These are phyloP conservation scores for Cryphonectria naterciae DNA, from an alignment of 2,329 filamentous ascomycete species.

Conservation along the genomic window DNA sequence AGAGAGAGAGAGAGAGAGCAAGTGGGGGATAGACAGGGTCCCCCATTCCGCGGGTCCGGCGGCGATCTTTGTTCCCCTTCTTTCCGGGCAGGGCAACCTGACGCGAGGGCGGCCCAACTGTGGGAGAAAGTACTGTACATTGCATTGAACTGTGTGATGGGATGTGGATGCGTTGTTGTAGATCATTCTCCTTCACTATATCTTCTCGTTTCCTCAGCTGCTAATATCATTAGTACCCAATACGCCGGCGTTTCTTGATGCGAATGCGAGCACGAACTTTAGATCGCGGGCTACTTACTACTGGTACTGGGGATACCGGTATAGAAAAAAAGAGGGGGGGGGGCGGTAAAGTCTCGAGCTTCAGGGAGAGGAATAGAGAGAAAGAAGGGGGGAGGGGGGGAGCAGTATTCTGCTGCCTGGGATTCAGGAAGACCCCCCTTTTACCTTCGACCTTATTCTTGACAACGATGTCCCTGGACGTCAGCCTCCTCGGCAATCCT, in stretches of 20 bases:
- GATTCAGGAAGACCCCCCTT: neutral
- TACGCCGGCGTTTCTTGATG: slow-evolving; percentile 18
- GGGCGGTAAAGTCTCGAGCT: neutral
- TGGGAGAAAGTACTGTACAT: neutral
- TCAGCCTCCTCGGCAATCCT: slow-evolving; percentile 21
- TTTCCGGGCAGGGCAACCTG: neutral
- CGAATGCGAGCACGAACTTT: slow-evolving; percentile 20
- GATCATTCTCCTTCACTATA: neutral
- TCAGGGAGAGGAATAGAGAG: neutral
- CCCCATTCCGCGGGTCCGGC: neutral
- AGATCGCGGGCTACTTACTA: neutral
- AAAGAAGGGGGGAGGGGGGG: too few relatives aligned
- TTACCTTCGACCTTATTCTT: too few relatives aligned
- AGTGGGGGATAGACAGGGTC: neutral
- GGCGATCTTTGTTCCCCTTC: neutral
- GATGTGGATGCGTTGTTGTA: neutral
- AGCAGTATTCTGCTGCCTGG: neutral
- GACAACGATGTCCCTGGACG: neutral
- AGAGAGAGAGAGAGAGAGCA: neutral
- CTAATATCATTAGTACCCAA: neutral
- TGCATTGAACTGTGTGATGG: too few relatives aligned
- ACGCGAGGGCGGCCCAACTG: neutral
- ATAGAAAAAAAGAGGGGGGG: neutral
- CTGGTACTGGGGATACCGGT: neutral
- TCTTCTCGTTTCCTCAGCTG: neutral